Base-by-base conservation (phyloP, 108 stramenopile genomes). In the Pseudonitzschia pungens region DNA sequence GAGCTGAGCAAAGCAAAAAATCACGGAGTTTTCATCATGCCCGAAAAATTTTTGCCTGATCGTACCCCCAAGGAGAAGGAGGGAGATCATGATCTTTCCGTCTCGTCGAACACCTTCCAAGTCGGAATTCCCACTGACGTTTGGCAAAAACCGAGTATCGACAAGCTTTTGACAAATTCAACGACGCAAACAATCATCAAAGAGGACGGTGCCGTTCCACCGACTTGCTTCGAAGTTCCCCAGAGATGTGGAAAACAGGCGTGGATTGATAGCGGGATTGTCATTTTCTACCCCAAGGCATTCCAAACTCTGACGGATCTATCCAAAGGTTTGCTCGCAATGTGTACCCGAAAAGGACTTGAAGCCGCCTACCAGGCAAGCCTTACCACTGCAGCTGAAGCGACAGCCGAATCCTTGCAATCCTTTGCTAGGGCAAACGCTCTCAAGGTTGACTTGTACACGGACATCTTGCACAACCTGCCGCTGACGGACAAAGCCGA, bases 191-290 rank as follows among this genome's bases (percentile, higher is more conserved):
- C 45, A 48, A 8, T 48, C 45, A 48, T 11, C 45, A 18, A 48
- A 2, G 45, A 48, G 1, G 45, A 48, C 33, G 29, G 24, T 12
- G 72, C 18, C 2, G 9, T 48, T 14, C 45, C 45, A 8, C 45
- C 45, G 16, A 69, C 33, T 26, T n/a, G 64, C 26, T 71, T 76
- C 56, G 53, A 32, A 16, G 50, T 51, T 5, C 50, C 51, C 22
- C 27, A 32, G 4, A 41, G 68, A 58, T 41, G 82, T 14, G 73
- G 62, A 8, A 57, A 71, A 42, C 41, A 36, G 32, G 92, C 92
- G 32, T 93, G 89, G 89, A 93, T 93, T 71, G 92, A 93, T 69
- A 89, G 85, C 10, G 92, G 92, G 7, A 80, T 93, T 12, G 73
- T 91, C 53, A 70, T 81, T 20, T 89, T 93, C 65, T 73, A 85